A percentile compares a stretch with the other conserved stretches of the same genome.
Conservation (phyloP, 2,329 filamentous ascomycete species). For the Talaromyces pinophilus region DNA sequence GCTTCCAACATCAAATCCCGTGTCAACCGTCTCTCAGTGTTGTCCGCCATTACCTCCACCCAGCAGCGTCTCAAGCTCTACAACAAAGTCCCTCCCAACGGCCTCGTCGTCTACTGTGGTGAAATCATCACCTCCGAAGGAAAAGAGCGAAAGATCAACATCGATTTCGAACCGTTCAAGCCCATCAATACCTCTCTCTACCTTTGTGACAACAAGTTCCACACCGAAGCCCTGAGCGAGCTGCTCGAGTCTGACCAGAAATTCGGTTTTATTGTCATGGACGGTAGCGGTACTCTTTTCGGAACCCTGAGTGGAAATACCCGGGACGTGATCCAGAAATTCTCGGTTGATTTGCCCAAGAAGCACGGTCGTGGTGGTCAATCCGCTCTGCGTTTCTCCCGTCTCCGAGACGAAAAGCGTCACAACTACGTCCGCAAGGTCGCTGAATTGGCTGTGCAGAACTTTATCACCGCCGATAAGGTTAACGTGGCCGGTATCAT, state of each 20-base stretch:
- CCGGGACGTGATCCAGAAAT: conserved; percentile 94
- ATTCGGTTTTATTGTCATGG: conserved; percentile 99
- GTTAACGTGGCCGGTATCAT: conserved; percentile 96
- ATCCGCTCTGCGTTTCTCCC: conserved; percentile 97
- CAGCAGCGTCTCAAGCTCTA: conserved; percentile 99
- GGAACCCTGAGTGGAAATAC: conserved; percentile 97
- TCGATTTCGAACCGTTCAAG: conserved; percentile 99
- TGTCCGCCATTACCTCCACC: conserved; percentile 97
- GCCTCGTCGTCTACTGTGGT: conserved; percentile 97
- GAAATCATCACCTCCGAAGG: conserved; percentile 99
- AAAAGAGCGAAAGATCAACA: conserved; percentile 99
- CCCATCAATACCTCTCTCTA: conserved; percentile 99
- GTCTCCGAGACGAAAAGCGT: conserved; percentile 98
- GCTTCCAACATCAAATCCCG: conserved; percentile 99
- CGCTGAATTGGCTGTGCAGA: conserved; percentile 94
- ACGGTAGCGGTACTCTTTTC: conserved; percentile 96
- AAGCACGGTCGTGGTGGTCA: conserved; percentile 99
- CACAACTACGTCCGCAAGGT: conserved; percentile 99
- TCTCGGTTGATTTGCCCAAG: conserved; percentile 97
- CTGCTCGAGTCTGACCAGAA: conserved; percentile 98
- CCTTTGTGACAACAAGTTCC: conserved; percentile 99
- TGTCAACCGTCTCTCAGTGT: conserved; percentile 95
- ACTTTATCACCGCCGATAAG: conserved; percentile 98
- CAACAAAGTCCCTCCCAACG: conserved; percentile 97
- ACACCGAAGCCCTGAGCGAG: conserved; percentile 95